phyloP scores from a whole-genome alignment of 371 early-diverging fungal genomes.

The Mortierella sp. region DNA sequence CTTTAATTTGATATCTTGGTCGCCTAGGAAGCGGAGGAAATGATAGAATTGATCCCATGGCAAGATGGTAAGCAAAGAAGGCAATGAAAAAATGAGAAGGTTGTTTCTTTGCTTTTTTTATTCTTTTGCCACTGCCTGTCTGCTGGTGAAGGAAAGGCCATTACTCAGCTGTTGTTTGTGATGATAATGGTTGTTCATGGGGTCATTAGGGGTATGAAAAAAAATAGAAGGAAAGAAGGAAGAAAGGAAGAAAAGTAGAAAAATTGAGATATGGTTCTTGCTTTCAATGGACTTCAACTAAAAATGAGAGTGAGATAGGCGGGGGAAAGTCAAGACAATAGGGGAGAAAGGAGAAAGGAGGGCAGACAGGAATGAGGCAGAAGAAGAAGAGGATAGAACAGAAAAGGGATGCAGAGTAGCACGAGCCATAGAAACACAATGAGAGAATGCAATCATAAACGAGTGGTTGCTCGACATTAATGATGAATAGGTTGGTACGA shows the following conservation, averaged over 20 bases:
- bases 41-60: background rate
- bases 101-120: background rate
- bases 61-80: background rate
- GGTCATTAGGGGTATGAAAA: background rate
- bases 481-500: background rate
- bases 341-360: background rate
- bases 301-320: background rate
- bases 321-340: background rate
- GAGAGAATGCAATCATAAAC: background rate
- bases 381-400: too few relatives aligned
- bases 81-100: background rate
- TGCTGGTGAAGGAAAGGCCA: background rate
- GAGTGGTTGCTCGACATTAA: background rate
- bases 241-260: background rate
- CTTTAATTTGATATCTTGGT: background rate
- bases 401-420: background rate
- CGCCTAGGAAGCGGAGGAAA: background rate
- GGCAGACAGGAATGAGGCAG: too few relatives aligned
- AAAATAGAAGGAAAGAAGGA: background rate
- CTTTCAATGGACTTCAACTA: too few relatives aligned
- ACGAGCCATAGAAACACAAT: background rate
- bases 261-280: background rate
- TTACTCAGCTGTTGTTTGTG: background rate
- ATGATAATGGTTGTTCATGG: background rate
- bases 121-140: background rate